Conservation (phyloP, 2,329 filamentous ascomycete species). For the Xylariomycetidae sp. region DNA sequence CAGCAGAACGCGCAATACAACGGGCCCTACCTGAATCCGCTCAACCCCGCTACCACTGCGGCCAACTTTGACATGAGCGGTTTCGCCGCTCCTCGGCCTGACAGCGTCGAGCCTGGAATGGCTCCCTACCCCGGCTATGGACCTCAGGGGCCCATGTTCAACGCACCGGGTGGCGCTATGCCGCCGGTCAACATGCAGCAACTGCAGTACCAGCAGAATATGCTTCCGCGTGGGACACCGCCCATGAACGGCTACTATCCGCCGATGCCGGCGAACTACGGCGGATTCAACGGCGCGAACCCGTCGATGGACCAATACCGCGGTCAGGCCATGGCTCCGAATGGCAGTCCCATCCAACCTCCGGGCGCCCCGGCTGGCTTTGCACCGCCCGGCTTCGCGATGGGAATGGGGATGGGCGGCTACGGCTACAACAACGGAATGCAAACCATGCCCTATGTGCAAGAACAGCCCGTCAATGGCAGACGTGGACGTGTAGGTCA, state of each 20-base stretch:
- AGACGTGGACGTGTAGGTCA: slow-evolving; percentile 54
- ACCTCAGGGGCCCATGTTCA: slow-evolving; percentile 47
- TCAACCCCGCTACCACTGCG: slow-evolving; percentile 34
- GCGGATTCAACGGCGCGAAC: slow-evolving; percentile 43
- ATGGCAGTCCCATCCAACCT: slow-evolving; percentile 46
- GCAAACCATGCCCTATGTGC: slow-evolving; percentile 47
- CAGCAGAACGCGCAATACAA: slow-evolving; percentile 33
- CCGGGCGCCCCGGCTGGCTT: slow-evolving; percentile 28
- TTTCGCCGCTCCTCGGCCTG: slow-evolving; percentile 46
- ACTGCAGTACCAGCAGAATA: slow-evolving; percentile 53
- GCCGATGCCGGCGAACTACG: slow-evolving; percentile 48
- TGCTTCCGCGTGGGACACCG: slow-evolving; percentile 48
- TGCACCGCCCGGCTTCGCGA: slow-evolving; percentile 27
- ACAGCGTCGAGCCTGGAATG: slow-evolving; percentile 45
- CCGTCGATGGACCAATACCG: slow-evolving; percentile 52
- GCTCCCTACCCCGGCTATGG: slow-evolving; percentile 45
- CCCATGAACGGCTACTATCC: slow-evolving; percentile 54
- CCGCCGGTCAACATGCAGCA: slow-evolving; percentile 46
- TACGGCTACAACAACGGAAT: slow-evolving; percentile 38
- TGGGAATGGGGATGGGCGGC: slow-evolving; percentile 26
- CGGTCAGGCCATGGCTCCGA: slow-evolving; percentile 42
- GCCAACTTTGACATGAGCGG: slow-evolving; percentile 43
- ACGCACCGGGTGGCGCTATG: slow-evolving; percentile 38
- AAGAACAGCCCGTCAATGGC: slow-evolving; percentile 49
- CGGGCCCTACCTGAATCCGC: slow-evolving; percentile 48